Conservation (phyloP, 192 early-diverging fungal species). For the Gryganskiella cystojenkinii region DNA sequence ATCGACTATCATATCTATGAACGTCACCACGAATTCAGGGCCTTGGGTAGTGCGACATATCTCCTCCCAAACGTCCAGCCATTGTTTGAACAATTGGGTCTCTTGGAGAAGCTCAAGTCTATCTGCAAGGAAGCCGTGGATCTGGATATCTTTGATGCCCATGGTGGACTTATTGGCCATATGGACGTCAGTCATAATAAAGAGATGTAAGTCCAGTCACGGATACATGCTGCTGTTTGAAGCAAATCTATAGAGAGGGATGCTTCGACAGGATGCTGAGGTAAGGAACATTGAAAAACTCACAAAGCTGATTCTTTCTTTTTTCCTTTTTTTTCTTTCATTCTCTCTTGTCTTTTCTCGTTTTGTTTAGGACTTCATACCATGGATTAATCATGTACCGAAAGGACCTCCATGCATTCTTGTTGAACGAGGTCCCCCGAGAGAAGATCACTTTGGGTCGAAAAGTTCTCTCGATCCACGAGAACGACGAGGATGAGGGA, state of each 20-base stretch:
- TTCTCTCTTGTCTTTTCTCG: not conserved
- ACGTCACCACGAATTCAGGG: not conserved
- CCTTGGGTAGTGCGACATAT: not conserved
- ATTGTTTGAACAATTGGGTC: not conserved
- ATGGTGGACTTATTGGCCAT: not conserved
- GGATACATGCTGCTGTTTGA: too few relatives aligned
- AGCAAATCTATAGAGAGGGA: too few relatives aligned
- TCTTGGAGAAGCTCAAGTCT: not conserved
- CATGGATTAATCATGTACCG: not conserved
- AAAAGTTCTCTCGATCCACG: not conserved
- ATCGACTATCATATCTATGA: constrained; percentile 8
- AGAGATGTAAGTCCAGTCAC: not conserved
- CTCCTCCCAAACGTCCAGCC: not conserved
- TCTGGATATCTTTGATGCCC: not conserved
- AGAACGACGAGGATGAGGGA: not conserved
- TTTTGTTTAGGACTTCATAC: not conserved
- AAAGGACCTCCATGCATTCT: not conserved
- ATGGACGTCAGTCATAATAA: not conserved
- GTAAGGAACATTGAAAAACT: too few relatives aligned
- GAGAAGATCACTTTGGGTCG: constrained; percentile 1
- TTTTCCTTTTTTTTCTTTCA: not conserved
- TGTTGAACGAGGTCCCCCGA: not conserved
- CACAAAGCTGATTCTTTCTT: not conserved
- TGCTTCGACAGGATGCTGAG: too few relatives aligned
- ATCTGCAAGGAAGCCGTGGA: not conserved